Evolutionary conservation across 1,139 yeast species (phyloP).

Genomic region (Suhomyces bolitotheri): DNA sequence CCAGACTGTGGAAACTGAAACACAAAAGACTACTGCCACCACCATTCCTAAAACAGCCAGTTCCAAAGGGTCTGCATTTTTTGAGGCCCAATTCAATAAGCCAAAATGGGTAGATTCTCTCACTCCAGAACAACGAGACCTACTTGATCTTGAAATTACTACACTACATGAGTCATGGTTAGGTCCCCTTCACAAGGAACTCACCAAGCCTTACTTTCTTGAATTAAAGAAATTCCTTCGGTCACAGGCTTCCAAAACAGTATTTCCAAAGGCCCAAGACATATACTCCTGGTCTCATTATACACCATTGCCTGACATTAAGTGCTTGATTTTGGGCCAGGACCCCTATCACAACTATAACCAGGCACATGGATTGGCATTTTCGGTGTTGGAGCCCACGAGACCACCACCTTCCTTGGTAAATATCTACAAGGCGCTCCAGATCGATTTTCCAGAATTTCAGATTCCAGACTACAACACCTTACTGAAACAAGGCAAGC

Average conservation of each 20-base stretch:
- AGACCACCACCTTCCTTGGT: conserved; percentile 89
- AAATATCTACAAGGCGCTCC: conserved; percentile 81
- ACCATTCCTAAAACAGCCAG: conserved; percentile 7
- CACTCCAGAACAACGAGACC: conserved; percentile 49
- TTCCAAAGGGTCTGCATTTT: conserved; percentile 25
- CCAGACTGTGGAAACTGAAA: not conserved
- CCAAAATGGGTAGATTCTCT: conserved; percentile 55
- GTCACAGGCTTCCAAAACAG: conserved; percentile 40
- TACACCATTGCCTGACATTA: conserved; percentile 74
- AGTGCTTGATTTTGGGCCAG: conserved; percentile 86
- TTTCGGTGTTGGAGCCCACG: conserved; percentile 79
- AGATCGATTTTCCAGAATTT: conserved; percentile 73
- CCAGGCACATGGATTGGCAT: conserved; percentile 97
- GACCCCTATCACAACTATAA: conserved; percentile 93
- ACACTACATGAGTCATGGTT: conserved; percentile 82
- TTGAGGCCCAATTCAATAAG: conserved; percentile 33
- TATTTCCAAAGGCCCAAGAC: conserved; percentile 76
- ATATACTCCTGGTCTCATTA: conserved; percentile 93
- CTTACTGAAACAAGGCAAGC: conserved; percentile 26
- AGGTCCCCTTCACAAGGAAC: conserved; percentile 61
- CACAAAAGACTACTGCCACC: not conserved
- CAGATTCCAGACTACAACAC: conserved; percentile 49
- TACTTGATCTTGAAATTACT: conserved; percentile 67
- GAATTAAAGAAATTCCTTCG: conserved; percentile 61
- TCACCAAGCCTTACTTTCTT: conserved; percentile 86